Base-by-base conservation (phyloP, 139 green algal genomes). In the Micractinium conductrix region DNA sequence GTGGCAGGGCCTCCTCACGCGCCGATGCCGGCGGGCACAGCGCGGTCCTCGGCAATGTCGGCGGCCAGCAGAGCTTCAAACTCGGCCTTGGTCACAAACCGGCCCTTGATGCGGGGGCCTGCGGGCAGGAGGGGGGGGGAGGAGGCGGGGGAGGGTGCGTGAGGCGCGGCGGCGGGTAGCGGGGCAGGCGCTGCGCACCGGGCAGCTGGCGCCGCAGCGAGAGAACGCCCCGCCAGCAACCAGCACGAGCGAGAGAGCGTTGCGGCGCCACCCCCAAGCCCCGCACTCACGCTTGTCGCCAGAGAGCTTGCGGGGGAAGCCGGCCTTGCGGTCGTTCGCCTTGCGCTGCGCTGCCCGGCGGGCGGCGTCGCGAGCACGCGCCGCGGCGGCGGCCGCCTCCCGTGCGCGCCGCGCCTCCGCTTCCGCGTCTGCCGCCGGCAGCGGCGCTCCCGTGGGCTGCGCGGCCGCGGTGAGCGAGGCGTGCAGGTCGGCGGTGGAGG, bases 31-130 rank as follows among this genome's bases (percentile, higher is more conserved):
- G 69, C 40, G 38, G 38, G 69, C 69, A 75, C 69, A 24, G 6
- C 38, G 69, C 69, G 69, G 69, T 50, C 69, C 67, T 43, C 14
- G 14, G 44, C 60, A 33, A 84, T 10, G 55, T 82, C 69, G 38
- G 38, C 40, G 0, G 53, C 53, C 37, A 71, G 14, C 12, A 71
- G 8, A 37, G 55, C 37, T n/a, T 89, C 72, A 37, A 91, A 71
- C 86, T 95, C 90, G 1, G 53, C 81, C 75, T 93, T 94, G 81
- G 91, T 95, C 16, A 96, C 88, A 78, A 96, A 96, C 37, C 93
- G 74, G 16, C 93, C 93, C 87, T 96, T 96, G 78, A 95, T 90
- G 33, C 93, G 84, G 2, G 93, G 92, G 40, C n/a, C n/a, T n/a
- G n/a, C n/a, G n/a, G n/a, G n/a, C n/a, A n/a, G n/a, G n/a, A n/a